phyloP scores from a whole-genome alignment of 2,329 filamentous ascomycete genomes.

The Arachnomyces sp. region DNA sequence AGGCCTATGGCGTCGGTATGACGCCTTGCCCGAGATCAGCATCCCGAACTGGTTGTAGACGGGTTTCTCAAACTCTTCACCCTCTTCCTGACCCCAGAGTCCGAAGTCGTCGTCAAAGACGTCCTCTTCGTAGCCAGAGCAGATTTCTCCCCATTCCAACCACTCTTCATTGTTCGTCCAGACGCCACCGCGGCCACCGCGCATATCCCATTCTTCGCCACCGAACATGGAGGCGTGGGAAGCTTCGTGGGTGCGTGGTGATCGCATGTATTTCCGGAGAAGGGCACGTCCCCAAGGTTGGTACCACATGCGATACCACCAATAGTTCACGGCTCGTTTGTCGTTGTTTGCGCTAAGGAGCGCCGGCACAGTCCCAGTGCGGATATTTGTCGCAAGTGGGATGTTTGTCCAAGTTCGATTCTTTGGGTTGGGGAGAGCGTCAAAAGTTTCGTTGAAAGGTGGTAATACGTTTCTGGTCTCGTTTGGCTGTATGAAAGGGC shows the following conservation, averaged over 20 bases:
- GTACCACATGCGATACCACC: constrained; percentile 45
- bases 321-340: constrained; percentile 18
- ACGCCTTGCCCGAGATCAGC: constrained; percentile 26
- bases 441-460: constrained; percentile 31
- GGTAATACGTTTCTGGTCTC: constrained; percentile 23
- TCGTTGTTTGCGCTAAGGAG: constrained; percentile 28
- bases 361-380: constrained; percentile 39
- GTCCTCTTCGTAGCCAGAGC: constrained; percentile 34
- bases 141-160: constrained; percentile 43
- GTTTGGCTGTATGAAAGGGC: constrained; percentile 26
- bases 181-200: constrained; percentile 45
- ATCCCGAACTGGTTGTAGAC: constrained; percentile 33
- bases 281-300: constrained; percentile 40
- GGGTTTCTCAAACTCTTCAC: constrained; percentile 21
- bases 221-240: constrained; percentile 38
- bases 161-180: constrained; percentile 46
- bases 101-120: constrained; percentile 43
- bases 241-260: constrained; percentile 32
- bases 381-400: constrained; percentile 41
- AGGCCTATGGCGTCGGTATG: neutral
- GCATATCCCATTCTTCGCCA: constrained; percentile 41
- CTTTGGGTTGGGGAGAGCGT: constrained; percentile 33
- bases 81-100: constrained; percentile 29
- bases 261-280: constrained; percentile 41
- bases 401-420: constrained; percentile 36